Conservation (phyloP, 768 basidiomycete genomes). For the Leucogyrophana mollusca region DNA sequence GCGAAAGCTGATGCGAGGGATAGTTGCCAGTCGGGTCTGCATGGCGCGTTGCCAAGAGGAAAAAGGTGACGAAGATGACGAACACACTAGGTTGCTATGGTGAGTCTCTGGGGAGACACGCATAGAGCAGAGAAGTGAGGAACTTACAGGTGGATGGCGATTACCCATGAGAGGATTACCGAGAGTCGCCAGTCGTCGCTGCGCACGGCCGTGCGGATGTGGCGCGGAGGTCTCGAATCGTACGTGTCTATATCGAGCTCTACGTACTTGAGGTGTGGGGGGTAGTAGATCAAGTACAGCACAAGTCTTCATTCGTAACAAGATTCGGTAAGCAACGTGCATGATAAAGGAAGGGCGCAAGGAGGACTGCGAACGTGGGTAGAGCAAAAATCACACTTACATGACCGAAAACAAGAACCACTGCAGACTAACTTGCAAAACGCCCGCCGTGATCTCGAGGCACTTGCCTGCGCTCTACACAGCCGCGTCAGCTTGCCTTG, state of each 20-base stretch:
- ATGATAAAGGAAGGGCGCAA: background rate
- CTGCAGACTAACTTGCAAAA: slow-evolving; percentile 78
- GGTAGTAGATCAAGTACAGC: slow-evolving; percentile 92
- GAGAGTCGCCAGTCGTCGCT: slow-evolving; percentile 80
- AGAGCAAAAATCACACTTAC: slow-evolving; percentile 86
- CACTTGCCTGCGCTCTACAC: slow-evolving; percentile 67
- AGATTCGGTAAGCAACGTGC: background rate
- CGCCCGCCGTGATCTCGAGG: slow-evolving; percentile 75
- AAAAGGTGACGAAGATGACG: slow-evolving; percentile 57
- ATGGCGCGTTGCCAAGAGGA: too few species aligned
- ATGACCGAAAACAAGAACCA: slow-evolving; percentile 85
- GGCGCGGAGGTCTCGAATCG: slow-evolving; percentile 39
- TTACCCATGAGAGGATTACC: slow-evolving; percentile 69
- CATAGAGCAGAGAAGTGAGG: background rate
- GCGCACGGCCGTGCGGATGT: slow-evolving; percentile 47
- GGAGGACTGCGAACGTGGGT: too few species aligned
- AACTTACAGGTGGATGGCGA: slow-evolving; percentile 73
- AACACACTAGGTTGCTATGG: slow-evolving; percentile 48
- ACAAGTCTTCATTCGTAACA: slow-evolving; percentile 60
- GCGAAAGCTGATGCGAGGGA: slow-evolving; percentile 37
- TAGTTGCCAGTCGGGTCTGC: slow-evolving; percentile 31
- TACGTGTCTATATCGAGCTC: slow-evolving; percentile 41
- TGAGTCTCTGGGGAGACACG: slow-evolving; percentile 8
- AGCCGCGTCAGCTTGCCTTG: slow-evolving; percentile 3
- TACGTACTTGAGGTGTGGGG: slow-evolving; percentile 74